Conservation (phyloP, 75 land plant genomes). For the Picea glauca region DNA sequence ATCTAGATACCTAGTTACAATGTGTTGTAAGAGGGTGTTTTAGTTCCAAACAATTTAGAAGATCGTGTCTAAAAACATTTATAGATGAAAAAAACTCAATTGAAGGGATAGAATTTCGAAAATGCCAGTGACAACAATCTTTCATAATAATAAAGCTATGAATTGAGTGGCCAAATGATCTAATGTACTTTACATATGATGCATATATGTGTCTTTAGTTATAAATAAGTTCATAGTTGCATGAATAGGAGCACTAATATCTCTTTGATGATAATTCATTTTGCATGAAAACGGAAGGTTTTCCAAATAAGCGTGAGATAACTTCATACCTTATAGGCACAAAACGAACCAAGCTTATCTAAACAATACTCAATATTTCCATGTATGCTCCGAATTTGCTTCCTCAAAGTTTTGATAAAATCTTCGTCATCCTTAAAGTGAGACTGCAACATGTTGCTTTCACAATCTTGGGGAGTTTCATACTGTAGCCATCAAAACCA, state of each 20-base stretch:
- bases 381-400: conserved; percentile 43
- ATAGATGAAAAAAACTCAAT: background rate
- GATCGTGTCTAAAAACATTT: background rate
- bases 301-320: background rate
- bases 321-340: conserved; percentile 67
- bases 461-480: conserved; percentile 24
- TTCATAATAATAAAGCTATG: background rate
- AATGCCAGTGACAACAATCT: background rate
- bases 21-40: background rate
- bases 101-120: background rate
- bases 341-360: conserved; percentile 68
- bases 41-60: background rate
- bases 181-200: background rate
- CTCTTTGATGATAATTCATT: background rate
- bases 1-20: background rate
- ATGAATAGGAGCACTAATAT: background rate
- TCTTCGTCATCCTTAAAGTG: conserved; percentile 45
- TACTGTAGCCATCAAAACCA: conserved; percentile 22
- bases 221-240: background rate
- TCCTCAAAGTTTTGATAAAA: conserved; percentile 29
- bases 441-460: conserved; percentile 10
- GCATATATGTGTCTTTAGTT: background rate
- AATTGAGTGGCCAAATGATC: no score
- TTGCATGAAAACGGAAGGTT: background rate
- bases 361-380: conserved; percentile 62